Evolutionary conservation across 2,329 filamentous ascomycete species (phyloP), one percentile per base, ranked within the genome.

Genomic region (Calonectria henricotiae): DNA sequence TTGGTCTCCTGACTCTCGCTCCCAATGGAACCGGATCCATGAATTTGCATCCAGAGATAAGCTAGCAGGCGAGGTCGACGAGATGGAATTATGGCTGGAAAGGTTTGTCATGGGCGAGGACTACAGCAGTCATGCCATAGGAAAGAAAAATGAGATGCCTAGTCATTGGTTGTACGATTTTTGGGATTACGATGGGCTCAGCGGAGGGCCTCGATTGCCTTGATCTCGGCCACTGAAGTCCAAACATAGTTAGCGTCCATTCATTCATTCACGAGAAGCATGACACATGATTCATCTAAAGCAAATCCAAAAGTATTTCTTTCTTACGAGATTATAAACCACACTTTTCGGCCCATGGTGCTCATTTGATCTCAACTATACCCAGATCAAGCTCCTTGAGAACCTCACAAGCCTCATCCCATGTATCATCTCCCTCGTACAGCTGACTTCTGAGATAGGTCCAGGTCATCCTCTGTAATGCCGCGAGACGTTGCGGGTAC

Each of bases 401-500:
- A 5, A 62, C 72, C 49, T 73, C 68, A 32, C 51, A 58, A 0
- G 75, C 74, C 32, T 74, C 49, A 4, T 69, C 60, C 77, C 77
- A 79, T 4, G 75, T 43, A 5, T 63, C 47, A 27, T 77, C 75
- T 0, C 65, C 67, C 20, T 74, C 71, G 13, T 71, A 76, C 11
- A 79, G 17, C 54, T 76, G 73, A 30, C 65, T 78, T 39, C 43
- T 73, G 4, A 79, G 61, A 54, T 75, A 79, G 0, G 78, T 72
- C 77, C 69, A 78, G 0, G 73, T 77, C 5, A 77, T 69, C 17
- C 75, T 73, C 55, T 79, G 75, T 27, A 77, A 72, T 0, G 70
- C 51, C 0, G 71, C 75, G 37, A 79, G 60, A 5, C 77, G 68
- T 67, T 79, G 76, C 0, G 73, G 49, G 13, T 69, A 72, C 32